phyloP scores from a whole-genome alignment of 345 rosid species.

The Alliaria petiolata region DNA sequence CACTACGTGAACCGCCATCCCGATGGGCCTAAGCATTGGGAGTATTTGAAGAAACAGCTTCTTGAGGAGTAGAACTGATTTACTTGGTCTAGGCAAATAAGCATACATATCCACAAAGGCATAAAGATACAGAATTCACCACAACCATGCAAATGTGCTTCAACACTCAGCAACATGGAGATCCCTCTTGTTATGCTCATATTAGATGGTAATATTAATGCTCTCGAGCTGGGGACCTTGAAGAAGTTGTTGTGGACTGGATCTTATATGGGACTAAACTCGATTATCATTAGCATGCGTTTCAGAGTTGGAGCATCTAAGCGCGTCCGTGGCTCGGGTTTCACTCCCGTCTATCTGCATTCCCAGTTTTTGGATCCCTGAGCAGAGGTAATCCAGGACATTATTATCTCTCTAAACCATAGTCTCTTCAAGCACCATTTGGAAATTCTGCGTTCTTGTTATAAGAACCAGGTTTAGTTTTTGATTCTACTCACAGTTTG shows the following conservation, averaged over 20 bases:
- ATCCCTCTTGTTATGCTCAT: not conserved
- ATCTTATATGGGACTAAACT: not conserved
- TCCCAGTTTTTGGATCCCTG: not conserved
- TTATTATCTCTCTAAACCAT: not conserved
- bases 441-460: not conserved
- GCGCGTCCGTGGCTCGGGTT: not conserved
- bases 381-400: not conserved
- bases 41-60: constrained; percentile 44
- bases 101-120: not conserved
- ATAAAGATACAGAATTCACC: not conserved
- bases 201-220: not conserved
- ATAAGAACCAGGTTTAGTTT: not conserved
- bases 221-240: not conserved
- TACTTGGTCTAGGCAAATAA: not conserved
- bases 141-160: not conserved
- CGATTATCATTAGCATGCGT: not conserved
- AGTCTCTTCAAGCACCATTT: not conserved
- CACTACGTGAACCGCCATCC: constrained; percentile 50
- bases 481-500: too few species aligned
- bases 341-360: not conserved
- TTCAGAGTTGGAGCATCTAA: not conserved
- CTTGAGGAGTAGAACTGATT: not conserved
- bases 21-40: constrained; percentile 56
- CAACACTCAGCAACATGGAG: not conserved
- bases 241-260: not conserved